Evolutionary conservation across 169 alveolate genomes (phyloP).

Genomic region (Plasmodium ovale): DNA sequence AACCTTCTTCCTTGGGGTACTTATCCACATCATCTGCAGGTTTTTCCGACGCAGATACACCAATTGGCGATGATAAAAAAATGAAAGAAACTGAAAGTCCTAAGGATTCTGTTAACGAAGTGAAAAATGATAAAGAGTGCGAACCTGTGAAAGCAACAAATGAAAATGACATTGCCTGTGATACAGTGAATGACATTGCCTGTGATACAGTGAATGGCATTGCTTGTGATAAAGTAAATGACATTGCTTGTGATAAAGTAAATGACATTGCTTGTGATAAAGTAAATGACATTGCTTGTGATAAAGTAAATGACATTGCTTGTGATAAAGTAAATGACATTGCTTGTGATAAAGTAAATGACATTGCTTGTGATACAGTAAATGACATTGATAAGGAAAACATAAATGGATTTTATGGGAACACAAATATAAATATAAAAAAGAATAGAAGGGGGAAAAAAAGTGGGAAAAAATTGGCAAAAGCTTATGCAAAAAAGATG

Average conservation of each 20-base stretch:
- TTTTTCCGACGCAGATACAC: slow-evolving; percentile 18
- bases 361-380: background rate
- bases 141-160: background rate
- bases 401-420: no score
- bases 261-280: no score
- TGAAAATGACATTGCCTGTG: background rate
- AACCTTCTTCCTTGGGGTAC: slow-evolving; percentile 26
- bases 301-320: background rate
- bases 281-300: background rate
- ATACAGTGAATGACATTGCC: background rate
- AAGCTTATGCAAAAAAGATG: no score
- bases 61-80: background rate
- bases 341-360: background rate
- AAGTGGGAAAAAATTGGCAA: no score
- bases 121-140: background rate
- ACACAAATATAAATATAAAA: no score
- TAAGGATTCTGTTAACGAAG: background rate
- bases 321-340: background rate
- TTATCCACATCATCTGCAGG: slow-evolving; percentile 68
- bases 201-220: background rate
- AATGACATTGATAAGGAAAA: background rate
- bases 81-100: background rate
- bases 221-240: background rate
- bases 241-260: background rate
- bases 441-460: no score